A percentile compares a stretch with the other conserved stretches of the same genome.
Evolutionary conservation across 352 stramenopile species (phyloP).

Genomic region (Blastocystis hominis): DNA sequence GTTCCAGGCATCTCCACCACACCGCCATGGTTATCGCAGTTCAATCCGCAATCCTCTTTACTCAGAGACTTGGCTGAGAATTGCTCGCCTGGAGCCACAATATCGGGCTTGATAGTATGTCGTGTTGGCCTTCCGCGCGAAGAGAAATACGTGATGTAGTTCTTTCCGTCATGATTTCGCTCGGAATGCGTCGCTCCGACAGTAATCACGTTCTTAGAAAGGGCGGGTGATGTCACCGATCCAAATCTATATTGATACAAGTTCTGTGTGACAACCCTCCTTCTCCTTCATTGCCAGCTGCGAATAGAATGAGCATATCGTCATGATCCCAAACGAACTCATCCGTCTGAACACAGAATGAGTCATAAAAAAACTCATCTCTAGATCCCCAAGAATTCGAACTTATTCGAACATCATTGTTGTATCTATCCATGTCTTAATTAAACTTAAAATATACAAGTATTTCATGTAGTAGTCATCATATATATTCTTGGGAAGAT

Average conservation of each 20-base stretch:
- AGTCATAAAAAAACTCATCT: background rate
- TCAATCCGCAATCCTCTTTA: background rate
- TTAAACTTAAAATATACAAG: background rate
- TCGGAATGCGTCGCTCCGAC: background rate
- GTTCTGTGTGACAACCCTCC: background rate
- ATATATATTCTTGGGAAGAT: background rate
- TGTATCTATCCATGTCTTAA: background rate
- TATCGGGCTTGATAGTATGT: constrained; percentile 2
- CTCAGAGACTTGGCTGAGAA: constrained; percentile 8
- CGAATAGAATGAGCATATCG: constrained; percentile 19
- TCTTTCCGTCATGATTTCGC: background rate
- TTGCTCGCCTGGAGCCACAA: background rate
- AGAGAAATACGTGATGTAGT: constrained; percentile 42
- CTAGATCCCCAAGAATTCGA: background rate
- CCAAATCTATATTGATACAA: background rate
- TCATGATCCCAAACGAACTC: constrained; percentile 24
- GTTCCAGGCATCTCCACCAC: background rate
- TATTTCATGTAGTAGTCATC: background rate
- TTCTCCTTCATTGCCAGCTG: constrained; percentile 41
- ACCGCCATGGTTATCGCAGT: background rate
- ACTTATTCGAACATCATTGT: background rate
- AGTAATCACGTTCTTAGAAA: constrained; percentile 12
- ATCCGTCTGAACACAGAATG: background rate
- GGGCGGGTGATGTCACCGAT: background rate
- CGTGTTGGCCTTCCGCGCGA: background rate